Evolutionary conservation across 805 yeast genomes (phyloP).

Genomic region (Lipomyces starkeyi): DNA sequence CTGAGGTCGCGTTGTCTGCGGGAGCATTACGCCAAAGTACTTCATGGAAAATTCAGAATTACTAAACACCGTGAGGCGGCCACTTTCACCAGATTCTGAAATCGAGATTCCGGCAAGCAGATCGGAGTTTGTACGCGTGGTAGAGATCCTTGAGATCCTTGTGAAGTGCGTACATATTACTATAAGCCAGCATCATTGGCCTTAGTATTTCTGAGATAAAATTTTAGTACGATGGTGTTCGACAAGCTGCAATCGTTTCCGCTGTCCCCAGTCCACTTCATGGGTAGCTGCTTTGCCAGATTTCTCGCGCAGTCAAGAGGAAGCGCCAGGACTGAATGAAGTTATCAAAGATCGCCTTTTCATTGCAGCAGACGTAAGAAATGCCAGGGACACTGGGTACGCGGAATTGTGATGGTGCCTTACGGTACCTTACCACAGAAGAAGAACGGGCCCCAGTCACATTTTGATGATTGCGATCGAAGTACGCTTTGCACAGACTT

Average conservation of each 20-base stretch:
- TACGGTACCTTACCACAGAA: neutral
- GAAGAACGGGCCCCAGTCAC: neutral
- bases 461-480: neutral
- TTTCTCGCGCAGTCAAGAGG: too few relatives aligned
- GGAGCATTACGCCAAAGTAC: neutral
- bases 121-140: neutral
- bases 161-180: neutral
- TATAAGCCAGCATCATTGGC: neutral
- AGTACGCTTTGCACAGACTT: neutral
- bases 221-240: neutral
- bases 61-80: neutral
- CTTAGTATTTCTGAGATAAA: neutral
- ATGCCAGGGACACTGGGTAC: neutral
- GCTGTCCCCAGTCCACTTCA: neutral
- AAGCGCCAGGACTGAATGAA: too few relatives aligned
- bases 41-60: neutral
- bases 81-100: neutral
- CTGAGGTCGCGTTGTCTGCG: constrained; percentile 1
- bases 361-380: neutral
- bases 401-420: neutral
- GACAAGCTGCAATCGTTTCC: constrained; percentile 1
- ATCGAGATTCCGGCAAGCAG: constrained; percentile 1
- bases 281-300: neutral
- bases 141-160: neutral
- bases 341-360: too few relatives aligned